Conservation (phyloP, 805 yeast genomes). For the Trichomonascus vanleenenianus region DNA sequence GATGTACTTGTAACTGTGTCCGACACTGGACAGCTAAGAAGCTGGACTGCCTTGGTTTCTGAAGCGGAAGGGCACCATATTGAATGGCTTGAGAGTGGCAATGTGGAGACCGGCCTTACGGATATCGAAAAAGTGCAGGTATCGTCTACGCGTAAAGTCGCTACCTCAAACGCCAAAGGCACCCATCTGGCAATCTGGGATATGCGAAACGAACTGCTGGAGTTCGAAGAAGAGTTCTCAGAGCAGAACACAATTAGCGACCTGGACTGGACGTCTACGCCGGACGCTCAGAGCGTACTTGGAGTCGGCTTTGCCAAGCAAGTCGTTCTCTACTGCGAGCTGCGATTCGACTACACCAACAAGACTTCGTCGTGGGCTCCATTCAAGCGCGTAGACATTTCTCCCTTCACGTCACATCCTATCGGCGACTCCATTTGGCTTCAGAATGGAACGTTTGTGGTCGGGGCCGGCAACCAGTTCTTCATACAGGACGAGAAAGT, state of each 20-base stretch:
- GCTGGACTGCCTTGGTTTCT: conserved; percentile 38
- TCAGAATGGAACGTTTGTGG: conserved; percentile 64
- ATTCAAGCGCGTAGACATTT: conserved; percentile 63
- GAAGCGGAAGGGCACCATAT: conserved; percentile 22
- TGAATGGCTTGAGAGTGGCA: conserved; percentile 45
- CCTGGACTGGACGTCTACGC: conserved; percentile 81
- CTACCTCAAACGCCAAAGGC: conserved; percentile 54
- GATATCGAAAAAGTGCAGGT: conserved; percentile 55
- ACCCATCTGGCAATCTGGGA: conserved; percentile 71
- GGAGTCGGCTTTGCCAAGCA: conserved; percentile 67
- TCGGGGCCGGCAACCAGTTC: conserved; percentile 86
- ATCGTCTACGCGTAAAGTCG: conserved; percentile 68
- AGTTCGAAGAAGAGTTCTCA: conserved; percentile 41
- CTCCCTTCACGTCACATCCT: conserved; percentile 62
- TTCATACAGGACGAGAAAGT: conserved; percentile 69
- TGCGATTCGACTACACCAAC: conserved; percentile 84
- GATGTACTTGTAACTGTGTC: conserved; percentile 55
- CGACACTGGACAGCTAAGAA: conserved; percentile 39
- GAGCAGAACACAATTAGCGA: conserved; percentile 43
- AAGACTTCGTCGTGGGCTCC: conserved; percentile 68
- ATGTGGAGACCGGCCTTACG: conserved; percentile 47
- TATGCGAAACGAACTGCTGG: conserved; percentile 55
- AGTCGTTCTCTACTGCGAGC: conserved; percentile 67
- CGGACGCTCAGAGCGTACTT: conserved; percentile 57
- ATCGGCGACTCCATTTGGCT: conserved; percentile 92